Evolutionary conservation across 441 rosid genomes (phyloP).

Genomic region (Arabidopsis hybrid): DNA sequence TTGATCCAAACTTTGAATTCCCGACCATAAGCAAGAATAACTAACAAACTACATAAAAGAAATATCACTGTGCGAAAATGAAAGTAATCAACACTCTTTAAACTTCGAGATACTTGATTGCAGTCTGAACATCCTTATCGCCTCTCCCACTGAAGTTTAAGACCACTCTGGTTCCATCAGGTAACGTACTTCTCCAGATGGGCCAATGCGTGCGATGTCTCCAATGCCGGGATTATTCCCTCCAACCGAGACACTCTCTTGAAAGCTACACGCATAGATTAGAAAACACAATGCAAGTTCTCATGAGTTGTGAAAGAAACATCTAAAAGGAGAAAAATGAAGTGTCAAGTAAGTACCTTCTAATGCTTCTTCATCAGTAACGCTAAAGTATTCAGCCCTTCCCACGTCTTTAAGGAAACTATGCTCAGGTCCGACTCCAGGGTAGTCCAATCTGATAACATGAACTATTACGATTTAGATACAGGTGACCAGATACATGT

Average conservation of each 20-base stretch:
- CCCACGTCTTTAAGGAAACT: slow-evolving; percentile 89
- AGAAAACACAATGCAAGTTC: slow-evolving; percentile 4
- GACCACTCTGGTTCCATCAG: slow-evolving; percentile 70
- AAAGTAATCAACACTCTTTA: slow-evolving; percentile 33
- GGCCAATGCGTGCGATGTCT: slow-evolving; percentile 90
- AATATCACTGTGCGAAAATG: not conserved
- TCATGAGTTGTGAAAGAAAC: slow-evolving; percentile 15
- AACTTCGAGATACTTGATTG: slow-evolving; percentile 68
- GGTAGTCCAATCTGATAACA: slow-evolving; percentile 82
- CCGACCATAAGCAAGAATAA: slow-evolving; percentile 8
- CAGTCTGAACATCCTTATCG: slow-evolving; percentile 94
- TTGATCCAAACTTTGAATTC: slow-evolving; percentile 3
- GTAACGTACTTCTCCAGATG: slow-evolving; percentile 81
- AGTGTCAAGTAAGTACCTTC: slow-evolving; percentile 58
- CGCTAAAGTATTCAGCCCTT: slow-evolving; percentile 82
- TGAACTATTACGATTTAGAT: not conserved
- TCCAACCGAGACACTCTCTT: slow-evolving; percentile 80
- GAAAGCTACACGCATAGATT: slow-evolving; percentile 58
- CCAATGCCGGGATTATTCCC: slow-evolving; percentile 92
- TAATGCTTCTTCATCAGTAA: slow-evolving; percentile 92
- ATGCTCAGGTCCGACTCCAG: slow-evolving; percentile 99
- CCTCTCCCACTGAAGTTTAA: slow-evolving; percentile 95
- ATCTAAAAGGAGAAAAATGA: not conserved
- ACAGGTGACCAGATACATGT: not conserved
- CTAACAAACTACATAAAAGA: slow-evolving; percentile 24